phyloP scores from a whole-genome alignment of 2,329 filamentous ascomycete species.

The Helotiales sp. region DNA sequence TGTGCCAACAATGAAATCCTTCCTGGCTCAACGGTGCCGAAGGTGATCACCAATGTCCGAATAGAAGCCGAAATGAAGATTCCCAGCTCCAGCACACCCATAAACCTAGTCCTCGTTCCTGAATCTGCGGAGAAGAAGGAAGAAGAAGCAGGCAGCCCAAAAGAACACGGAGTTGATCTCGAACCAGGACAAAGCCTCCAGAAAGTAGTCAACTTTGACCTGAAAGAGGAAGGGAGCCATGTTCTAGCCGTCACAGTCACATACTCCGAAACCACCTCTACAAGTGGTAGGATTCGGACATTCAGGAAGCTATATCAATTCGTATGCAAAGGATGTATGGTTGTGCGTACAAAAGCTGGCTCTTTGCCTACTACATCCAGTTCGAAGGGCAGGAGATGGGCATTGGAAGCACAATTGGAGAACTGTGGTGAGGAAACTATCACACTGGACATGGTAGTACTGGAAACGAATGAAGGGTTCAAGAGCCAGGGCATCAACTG shows the following conservation, averaged over 20 bases:
- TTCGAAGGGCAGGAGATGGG: constrained; percentile 51
- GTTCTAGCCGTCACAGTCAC: constrained; percentile 91
- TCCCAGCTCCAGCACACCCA: constrained; percentile 59
- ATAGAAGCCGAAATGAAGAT: constrained; percentile 96
- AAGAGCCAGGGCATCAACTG: constrained; percentile 58
- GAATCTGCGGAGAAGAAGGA: constrained; percentile 11
- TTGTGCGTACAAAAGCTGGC: constrained; percentile 84
- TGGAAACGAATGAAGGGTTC: constrained; percentile 55
- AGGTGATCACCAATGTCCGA: constrained; percentile 68
- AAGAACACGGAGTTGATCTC: constrained; percentile 48
- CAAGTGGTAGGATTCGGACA: constrained; percentile 71
- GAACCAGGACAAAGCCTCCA: constrained; percentile 70
- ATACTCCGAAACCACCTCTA: constrained; percentile 84
- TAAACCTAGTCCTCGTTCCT: constrained; percentile 60
- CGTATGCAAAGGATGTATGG: constrained; percentile 84
- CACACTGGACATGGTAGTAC: constrained; percentile 66
- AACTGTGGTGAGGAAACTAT: constrained; percentile 87
- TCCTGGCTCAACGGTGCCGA: constrained; percentile 40
- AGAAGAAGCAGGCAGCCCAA: constrained; percentile 14
- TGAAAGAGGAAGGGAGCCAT: constrained; percentile 93
- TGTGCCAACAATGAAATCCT: constrained; percentile 88
- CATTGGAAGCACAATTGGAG: constrained; percentile 91
- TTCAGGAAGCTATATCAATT: constrained; percentile 98
- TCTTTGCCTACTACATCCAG: constrained; percentile 43
- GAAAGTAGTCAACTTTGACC: constrained; percentile 78